Conservation (phyloP, 352 stramenopile genomes). For the Saprolegnia parasitica region DNA sequence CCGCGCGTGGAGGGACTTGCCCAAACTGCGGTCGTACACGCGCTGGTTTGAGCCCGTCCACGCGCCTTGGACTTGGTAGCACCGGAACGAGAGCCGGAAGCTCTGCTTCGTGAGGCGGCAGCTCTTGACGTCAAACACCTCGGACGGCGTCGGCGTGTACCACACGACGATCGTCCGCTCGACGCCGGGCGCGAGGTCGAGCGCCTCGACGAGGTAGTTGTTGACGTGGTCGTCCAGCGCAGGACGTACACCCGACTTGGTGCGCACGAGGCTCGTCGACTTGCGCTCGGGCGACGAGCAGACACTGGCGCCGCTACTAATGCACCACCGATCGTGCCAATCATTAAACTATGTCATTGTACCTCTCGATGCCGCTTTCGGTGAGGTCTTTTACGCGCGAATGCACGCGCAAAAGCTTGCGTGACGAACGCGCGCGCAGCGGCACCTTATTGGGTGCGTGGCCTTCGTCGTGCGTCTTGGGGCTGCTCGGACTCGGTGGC, state of each 20-base stretch:
- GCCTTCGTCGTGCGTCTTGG: constrained; percentile 40
- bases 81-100: constrained; percentile 83
- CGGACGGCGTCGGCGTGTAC: constrained; percentile 62
- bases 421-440: not conserved
- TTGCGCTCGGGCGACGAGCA: constrained; percentile 75
- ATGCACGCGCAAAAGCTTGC: constrained; percentile 27
- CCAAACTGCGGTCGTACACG: constrained; percentile 79
- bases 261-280: constrained; percentile 13
- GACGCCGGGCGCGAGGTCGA: constrained; percentile 78
- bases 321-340: no score
- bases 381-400: constrained; percentile 54
- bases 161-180: constrained; percentile 87
- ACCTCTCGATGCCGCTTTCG: constrained; percentile 79
- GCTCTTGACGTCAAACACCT: constrained; percentile 72
- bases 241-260: not conserved
- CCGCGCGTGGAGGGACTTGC: constrained; percentile 81
- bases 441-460: constrained; percentile 31
- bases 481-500: constrained; percentile 48
- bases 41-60: constrained; percentile 83
- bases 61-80: constrained; percentile 77
- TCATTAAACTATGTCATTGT: no score
- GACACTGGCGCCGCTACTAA: constrained; percentile 45
- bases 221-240: constrained; percentile 20
- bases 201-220: constrained; percentile 85
- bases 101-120: constrained; percentile 80